These are phyloP conservation scores for Ceriops zippeliana DNA, from an alignment of 345 rosid species.

Conservation along the genomic window DNA sequence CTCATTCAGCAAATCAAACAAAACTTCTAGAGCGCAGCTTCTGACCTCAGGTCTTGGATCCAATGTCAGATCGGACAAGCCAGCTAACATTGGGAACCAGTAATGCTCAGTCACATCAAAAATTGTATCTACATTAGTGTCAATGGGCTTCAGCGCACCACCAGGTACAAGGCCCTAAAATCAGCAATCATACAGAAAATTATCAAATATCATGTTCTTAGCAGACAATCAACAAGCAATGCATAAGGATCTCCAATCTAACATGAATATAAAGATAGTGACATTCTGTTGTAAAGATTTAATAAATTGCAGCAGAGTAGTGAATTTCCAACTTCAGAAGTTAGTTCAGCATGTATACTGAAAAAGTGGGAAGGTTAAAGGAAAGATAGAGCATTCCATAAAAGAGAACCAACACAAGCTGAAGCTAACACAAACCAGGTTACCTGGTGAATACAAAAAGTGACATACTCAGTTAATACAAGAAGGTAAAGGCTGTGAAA, in stretches of 20 bases:
- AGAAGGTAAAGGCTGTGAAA: conserved; percentile 7
- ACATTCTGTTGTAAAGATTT: too few relatives aligned
- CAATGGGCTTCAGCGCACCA: conserved; percentile 70
- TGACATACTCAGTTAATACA: conserved; percentile 1
- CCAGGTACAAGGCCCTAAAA: conserved; percentile 84
- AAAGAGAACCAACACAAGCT: not conserved
- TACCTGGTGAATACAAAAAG: not conserved
- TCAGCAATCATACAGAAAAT: conserved; percentile 19
- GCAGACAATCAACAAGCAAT: not conserved
- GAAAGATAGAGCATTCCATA: too few relatives aligned
- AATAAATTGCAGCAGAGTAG: too few relatives aligned
- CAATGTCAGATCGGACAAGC: conserved; percentile 84
- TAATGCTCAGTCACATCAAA: conserved; percentile 87
- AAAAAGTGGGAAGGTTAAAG: too few relatives aligned
- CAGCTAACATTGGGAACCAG: conserved; percentile 95
- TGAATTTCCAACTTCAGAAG: too few relatives aligned
- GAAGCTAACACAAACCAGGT: not conserved
- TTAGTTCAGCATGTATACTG: too few relatives aligned
- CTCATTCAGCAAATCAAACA: conserved; percentile 89
- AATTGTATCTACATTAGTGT: conserved; percentile 44
- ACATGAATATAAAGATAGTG: not conserved
- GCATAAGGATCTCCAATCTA: not conserved
- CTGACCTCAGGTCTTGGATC: conserved; percentile 81
- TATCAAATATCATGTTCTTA: not conserved
- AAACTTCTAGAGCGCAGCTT: conserved; percentile 85